A percentile compares a stretch with the other conserved stretches of the same genome.
phyloP scores from a whole-genome alignment of 1,284 basidiomycete species.

The Xanthoconium separans region DNA sequence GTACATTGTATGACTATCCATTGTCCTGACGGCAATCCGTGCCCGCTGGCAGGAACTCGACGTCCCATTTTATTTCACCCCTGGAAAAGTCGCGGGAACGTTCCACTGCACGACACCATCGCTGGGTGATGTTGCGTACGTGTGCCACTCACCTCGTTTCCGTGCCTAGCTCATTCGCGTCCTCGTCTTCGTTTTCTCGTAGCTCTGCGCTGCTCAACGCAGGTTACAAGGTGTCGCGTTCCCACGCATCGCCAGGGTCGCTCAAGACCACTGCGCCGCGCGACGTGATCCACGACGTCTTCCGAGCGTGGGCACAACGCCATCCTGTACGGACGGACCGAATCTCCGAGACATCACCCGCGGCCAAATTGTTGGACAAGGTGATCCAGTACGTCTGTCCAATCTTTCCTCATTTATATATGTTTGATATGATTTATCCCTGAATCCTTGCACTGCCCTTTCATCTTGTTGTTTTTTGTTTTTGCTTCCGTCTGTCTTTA shows the following conservation, averaged over 20 bases:
- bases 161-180: not conserved
- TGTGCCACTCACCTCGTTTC: conserved; percentile 10
- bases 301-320: conserved; percentile 78
- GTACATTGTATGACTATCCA: too few relatives aligned
- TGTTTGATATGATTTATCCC: too few relatives aligned
- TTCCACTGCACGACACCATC: conserved; percentile 85
- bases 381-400: conserved; percentile 51
- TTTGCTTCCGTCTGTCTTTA: not conserved
- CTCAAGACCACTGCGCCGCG: conserved; percentile 87
- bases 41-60: conserved; percentile 64
- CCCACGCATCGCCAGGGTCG: conserved; percentile 86
- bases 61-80: conserved; percentile 90
- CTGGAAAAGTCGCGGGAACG: conserved; percentile 74
- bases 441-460: not conserved
- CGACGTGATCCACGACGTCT: conserved; percentile 77
- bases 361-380: conserved; percentile 62
- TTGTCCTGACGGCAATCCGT: not conserved
- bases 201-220: conserved; percentile 89
- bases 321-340: conserved; percentile 86
- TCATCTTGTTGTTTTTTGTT: not conserved
- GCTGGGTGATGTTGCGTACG: conserved; percentile 73
- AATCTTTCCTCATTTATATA: too few relatives aligned
- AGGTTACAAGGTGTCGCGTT: conserved; percentile 83
- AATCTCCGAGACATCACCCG: conserved; percentile 69
- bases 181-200: conserved; percentile 9